Evolutionary conservation across 257 asterid species (phyloP).

Genomic region (Ligustrum vulgare): DNA sequence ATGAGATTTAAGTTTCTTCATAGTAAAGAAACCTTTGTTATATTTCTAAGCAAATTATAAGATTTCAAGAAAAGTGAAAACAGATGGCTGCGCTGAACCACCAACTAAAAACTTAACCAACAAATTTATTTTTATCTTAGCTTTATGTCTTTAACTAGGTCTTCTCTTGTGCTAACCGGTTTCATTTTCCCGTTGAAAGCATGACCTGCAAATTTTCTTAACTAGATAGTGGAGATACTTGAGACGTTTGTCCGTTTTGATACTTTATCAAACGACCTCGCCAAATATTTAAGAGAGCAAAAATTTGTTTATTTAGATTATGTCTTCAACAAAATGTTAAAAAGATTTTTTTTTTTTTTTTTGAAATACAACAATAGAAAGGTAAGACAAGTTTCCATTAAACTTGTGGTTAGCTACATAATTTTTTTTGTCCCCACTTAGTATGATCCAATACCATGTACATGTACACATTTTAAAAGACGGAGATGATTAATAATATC

Average conservation of each 20-base stretch:
- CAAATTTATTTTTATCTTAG: not conserved
- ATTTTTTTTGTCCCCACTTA: not conserved
- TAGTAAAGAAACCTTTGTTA: conserved; percentile 13
- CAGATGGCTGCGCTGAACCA: not conserved
- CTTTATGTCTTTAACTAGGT: not conserved
- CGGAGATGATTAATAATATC: not conserved
- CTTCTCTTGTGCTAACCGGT: not conserved
- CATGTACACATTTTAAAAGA: not conserved
- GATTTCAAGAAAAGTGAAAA: conserved; percentile 12
- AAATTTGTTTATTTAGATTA: not conserved
- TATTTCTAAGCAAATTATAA: not conserved
- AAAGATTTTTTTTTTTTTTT: not conserved
- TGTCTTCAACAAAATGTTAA: not conserved
- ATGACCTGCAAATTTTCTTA: not conserved
- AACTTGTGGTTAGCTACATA: not conserved
- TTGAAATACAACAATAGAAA: not conserved
- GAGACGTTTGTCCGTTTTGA: not conserved
- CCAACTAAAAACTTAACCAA: not conserved
- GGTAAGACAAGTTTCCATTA: not conserved
- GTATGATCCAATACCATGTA: not conserved
- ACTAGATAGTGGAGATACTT: not conserved
- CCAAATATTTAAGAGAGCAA: not conserved
- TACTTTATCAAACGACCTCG: not conserved
- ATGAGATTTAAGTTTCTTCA: conserved; percentile 16
- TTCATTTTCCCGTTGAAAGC: not conserved